A percentile compares a stretch with the other conserved stretches of the same genome.
Conservation (phyloP, 1,139 yeast genomes). For the Pichia sp. region DNA sequence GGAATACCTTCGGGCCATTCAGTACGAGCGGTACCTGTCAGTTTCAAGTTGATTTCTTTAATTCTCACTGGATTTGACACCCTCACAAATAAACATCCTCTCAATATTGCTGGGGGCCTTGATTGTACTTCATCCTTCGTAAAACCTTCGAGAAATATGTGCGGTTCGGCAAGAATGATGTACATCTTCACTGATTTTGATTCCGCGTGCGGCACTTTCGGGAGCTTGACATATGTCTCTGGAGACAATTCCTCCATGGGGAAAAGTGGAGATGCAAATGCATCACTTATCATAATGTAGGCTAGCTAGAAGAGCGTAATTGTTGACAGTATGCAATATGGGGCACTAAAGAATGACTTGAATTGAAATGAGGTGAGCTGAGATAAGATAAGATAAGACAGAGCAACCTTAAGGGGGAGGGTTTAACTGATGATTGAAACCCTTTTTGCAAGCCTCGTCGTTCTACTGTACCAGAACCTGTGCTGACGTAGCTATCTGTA, state of each 20-base stretch:
- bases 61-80: constrained; percentile 70
- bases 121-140: constrained; percentile 55
- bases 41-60: constrained; percentile 56
- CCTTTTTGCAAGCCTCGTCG: no score
- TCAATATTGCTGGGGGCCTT: constrained; percentile 71
- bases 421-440: no score
- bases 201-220: constrained; percentile 40
- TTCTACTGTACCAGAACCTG: no score
- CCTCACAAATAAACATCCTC: constrained; percentile 74
- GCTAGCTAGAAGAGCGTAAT: no score
- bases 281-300: constrained; percentile 12
- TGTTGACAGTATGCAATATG: no score
- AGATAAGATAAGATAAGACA: no score
- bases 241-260: constrained; percentile 28
- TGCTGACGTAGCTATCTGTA: no score
- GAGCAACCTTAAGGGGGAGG: no score
- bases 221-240: constrained; percentile 37
- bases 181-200: constrained; percentile 45
- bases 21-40: constrained; percentile 71
- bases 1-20: constrained; percentile 99
- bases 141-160: constrained; percentile 77
- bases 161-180: constrained; percentile 70
- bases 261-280: constrained; percentile 25
- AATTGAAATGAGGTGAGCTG: no score
- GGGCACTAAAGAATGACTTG: no score